Evolutionary conservation across 352 stramenopile species (phyloP).

Genomic region (Pythium biforme): DNA sequence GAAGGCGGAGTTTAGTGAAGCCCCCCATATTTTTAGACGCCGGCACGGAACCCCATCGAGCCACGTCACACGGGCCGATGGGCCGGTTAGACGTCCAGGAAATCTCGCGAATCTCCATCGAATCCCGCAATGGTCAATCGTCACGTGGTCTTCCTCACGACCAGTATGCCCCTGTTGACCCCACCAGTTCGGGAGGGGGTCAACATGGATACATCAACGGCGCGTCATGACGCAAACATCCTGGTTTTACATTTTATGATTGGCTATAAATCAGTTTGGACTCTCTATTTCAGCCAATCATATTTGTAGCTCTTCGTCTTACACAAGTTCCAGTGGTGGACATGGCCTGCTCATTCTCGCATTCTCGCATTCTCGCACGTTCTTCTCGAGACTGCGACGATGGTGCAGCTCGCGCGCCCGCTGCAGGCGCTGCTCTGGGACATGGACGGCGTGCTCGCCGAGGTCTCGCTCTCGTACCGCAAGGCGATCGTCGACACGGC

Average conservation of each 20-base stretch:
- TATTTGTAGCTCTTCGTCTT: slow-evolving; percentile 11
- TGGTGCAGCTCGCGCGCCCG: slow-evolving; percentile 24
- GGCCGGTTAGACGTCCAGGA: too few relatives aligned
- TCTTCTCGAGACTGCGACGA: background rate
- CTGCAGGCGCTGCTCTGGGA: slow-evolving; percentile 90
- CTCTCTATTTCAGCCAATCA: slow-evolving; percentile 11
- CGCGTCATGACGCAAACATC: slow-evolving; percentile 16
- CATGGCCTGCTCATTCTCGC: background rate
- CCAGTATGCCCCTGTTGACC: too few relatives aligned
- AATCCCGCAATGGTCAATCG: too few relatives aligned
- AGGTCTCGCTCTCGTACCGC: slow-evolving; percentile 95
- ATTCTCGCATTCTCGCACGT: background rate
- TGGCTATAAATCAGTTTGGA: background rate
- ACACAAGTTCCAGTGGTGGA: slow-evolving; percentile 1
- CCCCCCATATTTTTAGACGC: too few relatives aligned
- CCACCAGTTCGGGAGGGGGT: too few relatives aligned
- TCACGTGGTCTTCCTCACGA: too few relatives aligned
- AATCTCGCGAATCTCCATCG: too few relatives aligned
- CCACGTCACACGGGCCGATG: too few relatives aligned
- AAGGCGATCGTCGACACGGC: slow-evolving; percentile 89
- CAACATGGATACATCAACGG: slow-evolving; percentile 15
- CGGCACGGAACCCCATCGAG: too few relatives aligned
- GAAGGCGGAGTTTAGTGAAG: too few relatives aligned
- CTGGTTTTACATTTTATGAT: background rate
- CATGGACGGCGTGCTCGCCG: slow-evolving; percentile 97